Conservation (phyloP, 2,329 filamentous ascomycete genomes). For the Aspergillus brunneoviolaceus region DNA sequence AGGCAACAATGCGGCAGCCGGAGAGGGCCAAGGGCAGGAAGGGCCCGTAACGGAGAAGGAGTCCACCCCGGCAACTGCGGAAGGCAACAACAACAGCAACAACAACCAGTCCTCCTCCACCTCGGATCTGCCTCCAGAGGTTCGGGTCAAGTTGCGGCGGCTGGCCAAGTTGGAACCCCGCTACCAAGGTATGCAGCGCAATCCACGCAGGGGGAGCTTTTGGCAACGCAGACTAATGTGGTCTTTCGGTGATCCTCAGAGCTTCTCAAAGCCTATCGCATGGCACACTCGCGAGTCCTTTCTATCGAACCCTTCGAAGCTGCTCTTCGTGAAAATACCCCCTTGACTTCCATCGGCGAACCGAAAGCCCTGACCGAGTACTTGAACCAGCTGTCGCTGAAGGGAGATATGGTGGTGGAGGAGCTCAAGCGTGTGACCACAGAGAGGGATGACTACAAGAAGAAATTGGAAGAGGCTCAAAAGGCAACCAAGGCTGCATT, state of each 20-base stretch:
- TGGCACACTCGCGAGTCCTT: slow-evolving; percentile 81
- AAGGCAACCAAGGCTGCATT: slow-evolving; percentile 61
- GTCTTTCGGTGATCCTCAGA: slow-evolving; percentile 52
- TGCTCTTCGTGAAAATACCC: slow-evolving; percentile 86
- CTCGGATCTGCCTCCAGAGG: slow-evolving; percentile 68
- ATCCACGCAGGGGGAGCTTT: not conserved
- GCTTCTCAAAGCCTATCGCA: slow-evolving; percentile 83
- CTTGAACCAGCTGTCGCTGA: slow-evolving; percentile 78
- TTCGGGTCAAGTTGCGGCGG: slow-evolving; percentile 73
- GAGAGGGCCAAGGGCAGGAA: slow-evolving; percentile 24
- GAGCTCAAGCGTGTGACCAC: slow-evolving; percentile 83
- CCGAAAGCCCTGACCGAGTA: slow-evolving; percentile 85
- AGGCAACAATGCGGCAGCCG: slow-evolving; percentile 18
- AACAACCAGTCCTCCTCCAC: slow-evolving; percentile 24
- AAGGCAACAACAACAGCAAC: slow-evolving; percentile 7
- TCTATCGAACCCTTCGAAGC: slow-evolving; percentile 93
- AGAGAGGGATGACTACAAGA: slow-evolving; percentile 78
- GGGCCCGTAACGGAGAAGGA: slow-evolving; percentile 22
- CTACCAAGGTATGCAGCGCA: slow-evolving; percentile 66
- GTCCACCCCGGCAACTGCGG: slow-evolving; percentile 21
- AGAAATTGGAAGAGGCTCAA: slow-evolving; percentile 69
- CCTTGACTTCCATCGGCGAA: slow-evolving; percentile 82
- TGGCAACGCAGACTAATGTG: not conserved
- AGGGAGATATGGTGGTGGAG: slow-evolving; percentile 89
- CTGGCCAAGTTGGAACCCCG: slow-evolving; percentile 86